phyloP scores from a whole-genome alignment of 768 basidiomycete genomes.

The Leccinum barrowsii region DNA sequence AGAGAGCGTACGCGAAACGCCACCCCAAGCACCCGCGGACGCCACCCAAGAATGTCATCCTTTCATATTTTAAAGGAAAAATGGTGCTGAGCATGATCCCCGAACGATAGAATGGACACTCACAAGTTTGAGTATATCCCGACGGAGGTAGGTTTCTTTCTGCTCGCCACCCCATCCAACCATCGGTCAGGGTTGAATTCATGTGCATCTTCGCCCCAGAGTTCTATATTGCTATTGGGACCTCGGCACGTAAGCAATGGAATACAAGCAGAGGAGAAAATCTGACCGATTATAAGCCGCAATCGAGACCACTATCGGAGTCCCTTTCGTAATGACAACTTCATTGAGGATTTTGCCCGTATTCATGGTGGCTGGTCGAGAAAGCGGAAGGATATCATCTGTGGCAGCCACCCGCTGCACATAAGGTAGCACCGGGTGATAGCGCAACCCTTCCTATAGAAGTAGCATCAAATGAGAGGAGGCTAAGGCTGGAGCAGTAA shows the following conservation, averaged over 20 bases:
- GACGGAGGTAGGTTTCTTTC: conserved; percentile 18
- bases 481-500: conserved; percentile 8
- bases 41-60: conserved; percentile 20
- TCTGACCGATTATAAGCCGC: conserved; percentile 52
- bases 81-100: background rate
- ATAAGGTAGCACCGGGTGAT: conserved; percentile 49
- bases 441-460: conserved; percentile 45
- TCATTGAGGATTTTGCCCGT: conserved; percentile 42
- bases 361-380: conserved; percentile 44
- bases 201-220: conserved; percentile 32
- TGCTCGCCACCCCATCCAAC: conserved; percentile 16
- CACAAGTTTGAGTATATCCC: conserved; percentile 31
- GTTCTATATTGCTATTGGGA: conserved; percentile 21
- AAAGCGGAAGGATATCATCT: conserved; percentile 63
- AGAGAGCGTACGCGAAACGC: background rate
- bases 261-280: background rate
- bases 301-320: conserved; percentile 44
- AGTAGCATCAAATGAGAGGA: background rate
- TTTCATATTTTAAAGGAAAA: background rate
- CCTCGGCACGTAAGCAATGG: background rate
- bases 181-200: conserved; percentile 31
- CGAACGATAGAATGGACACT: background rate
- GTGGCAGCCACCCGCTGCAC: conserved; percentile 45
- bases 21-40: conserved; percentile 24
- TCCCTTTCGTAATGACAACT: conserved; percentile 48